These are phyloP conservation scores for Floccularia luteovirens DNA, from an alignment of 768 basidiomycete species.

Conservation along the genomic window DNA sequence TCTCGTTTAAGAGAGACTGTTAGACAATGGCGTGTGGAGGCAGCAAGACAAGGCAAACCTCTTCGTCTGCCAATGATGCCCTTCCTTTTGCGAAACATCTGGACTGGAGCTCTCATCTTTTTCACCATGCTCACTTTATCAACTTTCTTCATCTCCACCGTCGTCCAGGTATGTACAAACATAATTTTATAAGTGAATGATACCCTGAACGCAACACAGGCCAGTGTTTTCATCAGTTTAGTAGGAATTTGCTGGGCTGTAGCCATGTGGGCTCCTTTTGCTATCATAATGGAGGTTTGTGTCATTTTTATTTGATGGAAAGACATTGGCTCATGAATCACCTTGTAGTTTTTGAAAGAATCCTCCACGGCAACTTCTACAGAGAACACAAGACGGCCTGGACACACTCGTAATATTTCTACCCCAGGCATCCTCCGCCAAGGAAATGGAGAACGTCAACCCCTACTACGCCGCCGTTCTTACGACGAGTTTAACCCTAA, in stretches of 20 bases:
- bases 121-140: conserved; percentile 75
- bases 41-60: conserved; percentile 64
- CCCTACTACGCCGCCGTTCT: conserved; percentile 54
- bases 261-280: conserved; percentile 96
- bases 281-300: conserved; percentile 92
- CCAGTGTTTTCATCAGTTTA: conserved; percentile 73
- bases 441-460: conserved; percentile 39
- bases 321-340: conserved; percentile 2
- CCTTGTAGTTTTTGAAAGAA: conserved; percentile 63
- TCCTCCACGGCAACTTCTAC: conserved; percentile 31
- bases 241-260: conserved; percentile 96
- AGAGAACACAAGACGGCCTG: conserved; percentile 24
- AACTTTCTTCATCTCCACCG: conserved; percentile 82
- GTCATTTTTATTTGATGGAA: neutral
- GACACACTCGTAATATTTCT: conserved; percentile 49
- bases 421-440: conserved; percentile 31
- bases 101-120: conserved; percentile 80
- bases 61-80: conserved; percentile 83
- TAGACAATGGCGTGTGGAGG: conserved; percentile 79
- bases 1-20: conserved; percentile 65
- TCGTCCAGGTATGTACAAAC: conserved; percentile 45
- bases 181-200: neutral
- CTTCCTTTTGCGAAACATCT: conserved; percentile 87
- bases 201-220: conserved; percentile 28
- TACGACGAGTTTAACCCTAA: conserved; percentile 38